phyloP scores from a whole-genome alignment of 2,329 filamentous ascomycete genomes.

The Trichoderma atroviride region DNA sequence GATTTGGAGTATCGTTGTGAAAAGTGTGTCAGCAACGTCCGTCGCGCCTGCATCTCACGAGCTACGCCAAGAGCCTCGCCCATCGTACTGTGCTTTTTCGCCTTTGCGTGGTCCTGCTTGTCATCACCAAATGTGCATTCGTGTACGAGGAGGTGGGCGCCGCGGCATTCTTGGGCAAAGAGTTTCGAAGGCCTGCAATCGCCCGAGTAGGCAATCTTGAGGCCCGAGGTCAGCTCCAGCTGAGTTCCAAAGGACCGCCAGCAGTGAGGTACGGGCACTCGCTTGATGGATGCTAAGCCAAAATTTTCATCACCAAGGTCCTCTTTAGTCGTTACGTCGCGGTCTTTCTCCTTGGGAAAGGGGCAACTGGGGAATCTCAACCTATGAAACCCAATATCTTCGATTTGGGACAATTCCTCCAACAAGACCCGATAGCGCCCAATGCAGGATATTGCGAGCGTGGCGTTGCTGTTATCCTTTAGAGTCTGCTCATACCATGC shows the following conservation, averaged over 20 bases:
- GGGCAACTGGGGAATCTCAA: conserved; percentile 43
- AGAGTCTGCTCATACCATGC: conserved; percentile 70
- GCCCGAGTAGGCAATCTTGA: conserved; percentile 91
- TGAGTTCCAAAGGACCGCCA: conserved; percentile 73
- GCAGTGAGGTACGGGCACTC: conserved; percentile 76
- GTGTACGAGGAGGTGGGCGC: conserved; percentile 84
- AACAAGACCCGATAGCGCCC: conserved; percentile 74
- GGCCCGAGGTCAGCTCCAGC: conserved; percentile 74
- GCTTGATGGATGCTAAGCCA: conserved; percentile 68
- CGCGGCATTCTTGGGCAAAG: conserved; percentile 72
- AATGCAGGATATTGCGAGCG: conserved; percentile 70
- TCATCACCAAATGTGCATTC: conserved; percentile 96
- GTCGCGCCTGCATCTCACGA: conserved; percentile 73
- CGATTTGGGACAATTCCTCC: conserved; percentile 75
- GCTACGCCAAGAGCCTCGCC: conserved; percentile 81
- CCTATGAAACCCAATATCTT: conserved; percentile 71
- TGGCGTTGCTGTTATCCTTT: conserved; percentile 40
- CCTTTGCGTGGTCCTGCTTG: conserved; percentile 72
- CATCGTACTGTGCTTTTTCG: conserved; percentile 90
- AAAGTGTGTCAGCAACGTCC: conserved; percentile 90
- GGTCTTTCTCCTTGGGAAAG: conserved; percentile 30
- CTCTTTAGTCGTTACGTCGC: conserved; percentile 40
- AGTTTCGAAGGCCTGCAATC: conserved; percentile 79
- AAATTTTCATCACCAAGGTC: conserved; percentile 51
- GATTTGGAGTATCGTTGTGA: conserved; percentile 86